phyloP scores from a whole-genome alignment of 352 stramenopile genomes.

The Pythium brachiatum region DNA sequence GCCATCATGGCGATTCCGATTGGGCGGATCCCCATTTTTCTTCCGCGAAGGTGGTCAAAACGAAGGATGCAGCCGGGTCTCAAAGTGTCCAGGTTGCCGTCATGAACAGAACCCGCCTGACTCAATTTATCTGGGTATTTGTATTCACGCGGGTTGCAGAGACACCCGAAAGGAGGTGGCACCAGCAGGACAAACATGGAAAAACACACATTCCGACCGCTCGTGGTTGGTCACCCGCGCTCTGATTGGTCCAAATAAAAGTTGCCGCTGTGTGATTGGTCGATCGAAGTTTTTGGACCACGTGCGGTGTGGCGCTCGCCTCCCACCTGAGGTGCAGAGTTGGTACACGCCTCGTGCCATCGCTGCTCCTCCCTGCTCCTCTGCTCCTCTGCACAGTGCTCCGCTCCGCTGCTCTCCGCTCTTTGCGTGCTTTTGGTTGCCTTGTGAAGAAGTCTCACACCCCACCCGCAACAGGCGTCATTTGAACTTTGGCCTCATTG shows the following conservation, averaged over 20 bases:
- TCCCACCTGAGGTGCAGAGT: conserved; percentile 22
- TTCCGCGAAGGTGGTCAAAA: conserved; percentile 14
- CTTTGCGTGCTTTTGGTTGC: conserved; percentile 8
- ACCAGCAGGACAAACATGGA: conserved; percentile 25
- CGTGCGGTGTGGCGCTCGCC: conserved; percentile 21
- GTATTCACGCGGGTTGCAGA: conserved; percentile 15
- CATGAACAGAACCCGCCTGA: conserved; percentile 1
- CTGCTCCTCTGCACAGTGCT: conserved; percentile 9
- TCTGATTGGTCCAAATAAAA: conserved; percentile 25
- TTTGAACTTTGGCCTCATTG: conserved; percentile 66
- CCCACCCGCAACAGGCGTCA: conserved; percentile 32
- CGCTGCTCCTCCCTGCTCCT: conserved; percentile 8
- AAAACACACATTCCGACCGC: conserved; percentile 25
- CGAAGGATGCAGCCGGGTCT: conserved; percentile 11
- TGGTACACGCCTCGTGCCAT: conserved; percentile 23
- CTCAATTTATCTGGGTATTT: conserved; percentile 12
- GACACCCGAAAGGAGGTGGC: conserved; percentile 7
- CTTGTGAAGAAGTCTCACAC: conserved; percentile 9
- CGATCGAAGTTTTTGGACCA: conserved; percentile 15
- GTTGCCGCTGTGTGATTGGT: conserved; percentile 20
- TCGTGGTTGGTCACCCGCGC: background rate
- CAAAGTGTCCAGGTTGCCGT: conserved; percentile 6
- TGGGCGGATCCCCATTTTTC: conserved; percentile 13
- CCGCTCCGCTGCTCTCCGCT: conserved; percentile 6
- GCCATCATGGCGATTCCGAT: background rate